Evolutionary conservation across 176 grass and related monocot genomes (phyloP), one percentile per base, ranked within the genome.

Genomic region (Oryza rufipogon): DNA sequence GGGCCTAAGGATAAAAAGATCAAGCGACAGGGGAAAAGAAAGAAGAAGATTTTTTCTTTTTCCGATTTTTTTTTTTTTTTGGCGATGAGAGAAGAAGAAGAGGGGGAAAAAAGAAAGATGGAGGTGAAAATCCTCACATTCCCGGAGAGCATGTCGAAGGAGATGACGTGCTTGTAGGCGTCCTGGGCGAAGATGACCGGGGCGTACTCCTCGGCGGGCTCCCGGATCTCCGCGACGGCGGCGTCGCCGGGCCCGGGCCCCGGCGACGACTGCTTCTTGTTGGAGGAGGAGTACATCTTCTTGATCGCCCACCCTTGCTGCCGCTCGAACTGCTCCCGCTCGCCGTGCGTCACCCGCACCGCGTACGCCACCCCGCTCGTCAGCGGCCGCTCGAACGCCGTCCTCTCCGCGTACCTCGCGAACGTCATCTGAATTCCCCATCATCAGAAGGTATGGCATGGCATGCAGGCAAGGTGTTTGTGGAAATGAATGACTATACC

Each of bases 111-210:
- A 61, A 61, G 0, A 38, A 38, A 38, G 36, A 38, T 38, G 36
- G 36, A 6, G 36, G 36, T 49, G 13, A 3, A 23, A 65, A 74
- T 48, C 44, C 91, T 84, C 84, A 99, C 97, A 74, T 81, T 73
- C 66, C 97, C 97, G 19, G 97, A 94, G 78, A 99, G 87, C 97
- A 99, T 87, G 81, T 99, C 97, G 80, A 99, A 87, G 51, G 97
- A 99, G 34, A 99, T 65, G 67, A 99, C 93, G 52, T 99, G 94
- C 82, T 94, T 99, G 83, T 96, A 99, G 2, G 93, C 46, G 79
- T 99, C 97, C 82, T 94, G 97, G 15, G 97, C 97, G 84, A 99
- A 99, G 86, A 99, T 96, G 83, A 94, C 97, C 15, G 97, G 97
- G 5, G 93, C 97, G 68, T 99, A 99, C 90, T 99, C 97, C 17